Conservation (phyloP, 2,329 filamentous ascomycete species). For the Neofusicoccum umdonicola region DNA sequence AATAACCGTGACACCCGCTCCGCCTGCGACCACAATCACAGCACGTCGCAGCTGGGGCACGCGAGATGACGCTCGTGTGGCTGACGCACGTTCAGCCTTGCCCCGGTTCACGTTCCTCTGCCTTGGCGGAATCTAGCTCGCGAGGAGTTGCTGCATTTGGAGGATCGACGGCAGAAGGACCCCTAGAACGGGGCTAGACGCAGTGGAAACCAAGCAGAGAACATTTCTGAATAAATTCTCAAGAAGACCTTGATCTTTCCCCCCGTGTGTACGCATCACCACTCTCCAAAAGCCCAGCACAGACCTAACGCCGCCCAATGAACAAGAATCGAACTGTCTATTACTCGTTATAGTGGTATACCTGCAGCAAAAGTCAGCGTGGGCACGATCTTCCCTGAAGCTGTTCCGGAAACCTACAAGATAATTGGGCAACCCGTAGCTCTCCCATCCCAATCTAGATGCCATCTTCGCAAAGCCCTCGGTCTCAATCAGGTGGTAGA, state of each 20-base stretch:
- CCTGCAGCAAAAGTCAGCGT: constrained; percentile 47
- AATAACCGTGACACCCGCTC: neutral
- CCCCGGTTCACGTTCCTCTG: neutral
- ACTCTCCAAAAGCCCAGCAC: neutral
- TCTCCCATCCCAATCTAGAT: constrained; percentile 77
- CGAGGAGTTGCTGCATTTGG: constrained; percentile 5
- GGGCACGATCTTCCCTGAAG: constrained; percentile 4
- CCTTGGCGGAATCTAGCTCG: constrained; percentile 4
- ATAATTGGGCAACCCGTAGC: constrained; percentile 92
- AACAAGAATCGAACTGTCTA: constrained; percentile 21
- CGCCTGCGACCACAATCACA: neutral
- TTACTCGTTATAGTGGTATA: constrained; percentile 88
- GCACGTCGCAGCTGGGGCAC: neutral
- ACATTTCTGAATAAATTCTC: neutral
- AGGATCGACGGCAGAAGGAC: neutral
- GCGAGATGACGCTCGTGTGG: constrained; percentile 4
- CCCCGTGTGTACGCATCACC: neutral
- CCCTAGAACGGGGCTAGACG: neutral
- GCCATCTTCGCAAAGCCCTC: constrained; percentile 99
- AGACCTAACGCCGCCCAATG: constrained; percentile 34
- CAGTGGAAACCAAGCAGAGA: neutral
- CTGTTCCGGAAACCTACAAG: constrained; percentile 60
- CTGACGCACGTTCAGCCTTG: constrained; percentile 10
- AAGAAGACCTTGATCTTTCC: neutral
- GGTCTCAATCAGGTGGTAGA: constrained; percentile 96